phyloP scores from a whole-genome alignment of 1,139 yeast genomes.

The Saccharomyces hybrid region DNA sequence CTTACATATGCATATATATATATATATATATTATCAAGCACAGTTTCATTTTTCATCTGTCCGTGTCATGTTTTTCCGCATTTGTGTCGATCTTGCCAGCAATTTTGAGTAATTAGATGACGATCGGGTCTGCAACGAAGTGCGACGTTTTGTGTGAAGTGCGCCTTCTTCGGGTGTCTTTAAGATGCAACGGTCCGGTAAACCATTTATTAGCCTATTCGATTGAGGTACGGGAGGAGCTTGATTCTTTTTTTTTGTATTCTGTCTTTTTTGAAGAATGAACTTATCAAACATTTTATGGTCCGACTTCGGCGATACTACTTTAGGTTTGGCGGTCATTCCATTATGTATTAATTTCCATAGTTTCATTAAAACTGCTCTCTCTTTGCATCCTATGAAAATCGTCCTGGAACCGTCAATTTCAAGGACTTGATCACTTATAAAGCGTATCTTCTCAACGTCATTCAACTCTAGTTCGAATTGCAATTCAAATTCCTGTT shows the following conservation, averaged over 20 bases:
- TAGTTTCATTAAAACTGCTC: neutral
- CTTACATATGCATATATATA: neutral
- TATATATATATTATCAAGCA: slow-evolving; percentile 1
- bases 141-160: neutral
- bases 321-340: slow-evolving; percentile 13
- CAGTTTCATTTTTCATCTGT: neutral
- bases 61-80: neutral
- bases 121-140: neutral
- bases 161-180: slow-evolving; percentile 10
- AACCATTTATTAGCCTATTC: slow-evolving; percentile 29
- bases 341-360: neutral
- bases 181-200: slow-evolving; percentile 23
- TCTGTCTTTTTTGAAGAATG: slow-evolving; percentile 12
- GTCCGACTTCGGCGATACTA: neutral
- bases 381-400: neutral
- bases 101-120: neutral
- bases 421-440: neutral
- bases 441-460: neutral
- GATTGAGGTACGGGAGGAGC: slow-evolving; percentile 25
- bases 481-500: neutral
- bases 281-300: slow-evolving; percentile 29
- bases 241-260: slow-evolving; percentile 22
- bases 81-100: neutral
- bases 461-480: neutral
- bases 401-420: neutral